These are phyloP conservation scores for Phytophthora hibernalis DNA, from an alignment of 352 stramenopile species.

Conservation along the genomic window DNA sequence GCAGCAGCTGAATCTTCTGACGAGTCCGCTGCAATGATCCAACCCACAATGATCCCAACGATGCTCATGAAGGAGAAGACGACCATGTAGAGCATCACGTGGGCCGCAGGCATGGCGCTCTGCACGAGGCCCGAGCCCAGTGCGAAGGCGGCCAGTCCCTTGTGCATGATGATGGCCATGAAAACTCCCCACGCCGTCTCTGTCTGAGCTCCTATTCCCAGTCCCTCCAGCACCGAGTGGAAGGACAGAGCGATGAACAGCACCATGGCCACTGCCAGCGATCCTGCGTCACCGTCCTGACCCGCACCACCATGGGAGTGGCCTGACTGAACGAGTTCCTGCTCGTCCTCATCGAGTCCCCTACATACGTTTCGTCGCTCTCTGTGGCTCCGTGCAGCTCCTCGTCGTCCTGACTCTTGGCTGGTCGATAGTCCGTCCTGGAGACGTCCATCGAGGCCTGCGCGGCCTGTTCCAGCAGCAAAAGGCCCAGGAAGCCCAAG, in stretches of 20 bases:
- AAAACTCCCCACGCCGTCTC: slow-evolving; percentile 81
- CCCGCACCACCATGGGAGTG: slow-evolving; percentile 46
- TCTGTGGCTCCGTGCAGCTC: slow-evolving; percentile 49
- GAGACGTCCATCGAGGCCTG: slow-evolving; percentile 46
- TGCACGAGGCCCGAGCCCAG: slow-evolving; percentile 74
- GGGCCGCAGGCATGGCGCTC: slow-evolving; percentile 52
- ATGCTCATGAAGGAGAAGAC: slow-evolving; percentile 72
- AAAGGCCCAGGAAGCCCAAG: slow-evolving; percentile 67
- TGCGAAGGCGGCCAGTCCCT: slow-evolving; percentile 78
- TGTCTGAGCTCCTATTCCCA: slow-evolving; percentile 77
- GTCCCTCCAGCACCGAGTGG: slow-evolving; percentile 81
- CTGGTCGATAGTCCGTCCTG: slow-evolving; percentile 23
- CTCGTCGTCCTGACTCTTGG: slow-evolving; percentile 47
- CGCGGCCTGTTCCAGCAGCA: slow-evolving; percentile 73
- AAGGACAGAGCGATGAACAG: slow-evolving; percentile 83
- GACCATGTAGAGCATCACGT: slow-evolving; percentile 70
- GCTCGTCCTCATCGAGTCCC: slow-evolving; percentile 51
- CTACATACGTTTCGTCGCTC: slow-evolving; percentile 55
- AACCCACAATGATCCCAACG: slow-evolving; percentile 67
- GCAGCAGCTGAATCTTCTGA: slow-evolving; percentile 67
- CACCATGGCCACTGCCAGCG: slow-evolving; percentile 70
- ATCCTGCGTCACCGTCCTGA: slow-evolving; percentile 28
- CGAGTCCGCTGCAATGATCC: slow-evolving; percentile 60
- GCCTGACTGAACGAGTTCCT: slow-evolving; percentile 24
- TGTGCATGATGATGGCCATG: slow-evolving; percentile 81